Conservation (phyloP, 2,329 filamentous ascomycete genomes). For the Colletotrichum sp. region DNA sequence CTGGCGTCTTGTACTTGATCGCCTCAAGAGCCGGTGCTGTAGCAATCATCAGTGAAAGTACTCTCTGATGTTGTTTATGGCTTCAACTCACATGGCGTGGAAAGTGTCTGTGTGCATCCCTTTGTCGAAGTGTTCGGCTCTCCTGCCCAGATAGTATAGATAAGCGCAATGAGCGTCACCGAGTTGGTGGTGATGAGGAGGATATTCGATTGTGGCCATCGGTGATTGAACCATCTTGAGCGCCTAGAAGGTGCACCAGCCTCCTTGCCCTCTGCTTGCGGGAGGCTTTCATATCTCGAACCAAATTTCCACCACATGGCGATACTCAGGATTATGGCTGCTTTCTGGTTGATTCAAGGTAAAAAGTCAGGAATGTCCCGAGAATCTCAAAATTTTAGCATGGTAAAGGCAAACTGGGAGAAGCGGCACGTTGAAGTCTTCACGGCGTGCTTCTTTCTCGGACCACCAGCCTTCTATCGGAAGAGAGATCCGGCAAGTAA, state of each 20-base stretch:
- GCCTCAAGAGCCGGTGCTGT: constrained; percentile 5
- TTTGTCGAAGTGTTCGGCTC: fast-evolving
- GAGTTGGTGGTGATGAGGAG: background rate
- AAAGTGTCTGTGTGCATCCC: background rate
- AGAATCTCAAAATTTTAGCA: fast-evolving
- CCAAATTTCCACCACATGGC: background rate
- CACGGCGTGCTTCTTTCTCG: background rate
- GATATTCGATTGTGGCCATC: background rate
- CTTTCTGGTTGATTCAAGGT: background rate
- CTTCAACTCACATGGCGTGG: background rate
- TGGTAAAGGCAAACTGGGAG: background rate
- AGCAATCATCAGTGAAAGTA: background rate
- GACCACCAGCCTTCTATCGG: background rate
- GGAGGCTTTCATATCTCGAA: background rate
- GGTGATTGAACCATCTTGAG: background rate
- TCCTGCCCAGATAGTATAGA: background rate
- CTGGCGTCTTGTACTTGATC: background rate
- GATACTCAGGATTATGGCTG: background rate
- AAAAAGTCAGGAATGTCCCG: fast-evolving
- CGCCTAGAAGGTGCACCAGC: background rate
- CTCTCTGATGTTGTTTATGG: too few species aligned
- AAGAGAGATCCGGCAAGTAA: background rate
- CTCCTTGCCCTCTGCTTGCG: background rate
- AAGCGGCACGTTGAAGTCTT: fast-evolving
- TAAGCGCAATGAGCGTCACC: background rate